A percentile compares a stretch with the other conserved stretches of the same genome.
Evolutionary conservation across 352 stramenopile genomes (phyloP).

Genomic region (Pythium rishiriense): DNA sequence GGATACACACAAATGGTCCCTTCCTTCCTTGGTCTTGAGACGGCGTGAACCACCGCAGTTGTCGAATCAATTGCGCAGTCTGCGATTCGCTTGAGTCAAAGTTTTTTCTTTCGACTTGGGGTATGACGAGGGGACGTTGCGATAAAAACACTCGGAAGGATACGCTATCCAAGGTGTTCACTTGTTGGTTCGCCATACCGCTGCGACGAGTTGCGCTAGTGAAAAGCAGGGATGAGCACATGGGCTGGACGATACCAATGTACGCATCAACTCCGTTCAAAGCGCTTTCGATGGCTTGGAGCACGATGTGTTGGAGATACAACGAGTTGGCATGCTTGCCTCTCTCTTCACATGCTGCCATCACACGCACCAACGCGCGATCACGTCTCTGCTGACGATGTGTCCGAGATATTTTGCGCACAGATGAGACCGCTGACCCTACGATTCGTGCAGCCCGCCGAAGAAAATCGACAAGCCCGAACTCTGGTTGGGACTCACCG

Average conservation of each 20-base stretch:
- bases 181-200: slow-evolving; percentile 44
- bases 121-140: slow-evolving; percentile 50
- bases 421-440: slow-evolving; percentile 13
- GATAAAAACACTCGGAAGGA: slow-evolving; percentile 56
- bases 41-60: slow-evolving; percentile 24
- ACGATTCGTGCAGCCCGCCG: slow-evolving; percentile 35
- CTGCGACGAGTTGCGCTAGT: slow-evolving; percentile 46
- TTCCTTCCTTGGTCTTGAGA: slow-evolving; percentile 17
- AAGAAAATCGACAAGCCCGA: slow-evolving; percentile 79
- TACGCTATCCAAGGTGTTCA: slow-evolving; percentile 43
- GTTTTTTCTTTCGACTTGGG: slow-evolving; percentile 38
- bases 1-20: slow-evolving; percentile 61
- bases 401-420: slow-evolving; percentile 13
- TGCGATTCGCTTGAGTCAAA: slow-evolving; percentile 13
- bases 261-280: slow-evolving; percentile 69
- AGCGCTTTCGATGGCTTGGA: slow-evolving; percentile 54
- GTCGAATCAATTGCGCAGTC: neutral
- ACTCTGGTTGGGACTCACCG: slow-evolving; percentile 52
- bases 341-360: slow-evolving; percentile 52
- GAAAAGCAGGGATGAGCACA: slow-evolving; percentile 55
- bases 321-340: slow-evolving; percentile 19
- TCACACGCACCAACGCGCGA: slow-evolving; percentile 48
- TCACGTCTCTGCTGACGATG: slow-evolving; percentile 28
- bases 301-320: slow-evolving; percentile 44
- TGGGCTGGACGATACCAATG: slow-evolving; percentile 54